Evolutionary conservation across 371 early-diverging fungal species (phyloP).

Genomic region (Zancudomyces culisetae): DNA sequence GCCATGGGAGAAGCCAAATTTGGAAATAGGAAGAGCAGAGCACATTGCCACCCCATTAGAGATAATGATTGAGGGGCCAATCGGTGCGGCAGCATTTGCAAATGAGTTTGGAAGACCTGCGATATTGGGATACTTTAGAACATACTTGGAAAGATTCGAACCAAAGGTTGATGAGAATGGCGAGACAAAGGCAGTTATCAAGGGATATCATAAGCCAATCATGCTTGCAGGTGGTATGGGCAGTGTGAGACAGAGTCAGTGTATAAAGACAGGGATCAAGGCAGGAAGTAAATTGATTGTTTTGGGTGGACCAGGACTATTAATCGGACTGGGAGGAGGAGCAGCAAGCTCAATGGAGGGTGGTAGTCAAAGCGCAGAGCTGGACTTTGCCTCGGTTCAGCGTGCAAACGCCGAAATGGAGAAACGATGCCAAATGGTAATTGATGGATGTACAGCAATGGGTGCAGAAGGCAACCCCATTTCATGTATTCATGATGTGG

Average conservation of each 20-base stretch:
- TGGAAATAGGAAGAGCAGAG: conserved; percentile 50
- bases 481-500: conserved; percentile 89
- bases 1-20: conserved; percentile 72
- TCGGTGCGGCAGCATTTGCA: conserved; percentile 93
- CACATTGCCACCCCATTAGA: conserved; percentile 81
- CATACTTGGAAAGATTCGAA: conserved; percentile 54
- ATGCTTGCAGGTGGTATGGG: conserved; percentile 97
- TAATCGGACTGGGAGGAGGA: conserved; percentile 95
- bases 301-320: conserved; percentile 89
- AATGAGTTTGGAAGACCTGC: conserved; percentile 96
- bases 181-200: conserved; percentile 30
- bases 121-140: conserved; percentile 89
- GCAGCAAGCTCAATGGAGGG: conserved; percentile 89
- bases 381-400: conserved; percentile 95
- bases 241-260: conserved; percentile 65
- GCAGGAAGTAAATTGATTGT: conserved; percentile 72
- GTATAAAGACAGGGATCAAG: conserved; percentile 59
- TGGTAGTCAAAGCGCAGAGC: conserved; percentile 66
- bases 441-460: conserved; percentile 72
- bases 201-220: conserved; percentile 96
- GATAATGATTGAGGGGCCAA: conserved; percentile 90
- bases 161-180: conserved; percentile 6
- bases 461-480: conserved; percentile 67
- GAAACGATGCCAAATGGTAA: conserved; percentile 86
- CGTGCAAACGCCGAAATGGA: conserved; percentile 96